Conservation (phyloP, 305 asterid species). For the Stenogyne calaminthoides region DNA sequence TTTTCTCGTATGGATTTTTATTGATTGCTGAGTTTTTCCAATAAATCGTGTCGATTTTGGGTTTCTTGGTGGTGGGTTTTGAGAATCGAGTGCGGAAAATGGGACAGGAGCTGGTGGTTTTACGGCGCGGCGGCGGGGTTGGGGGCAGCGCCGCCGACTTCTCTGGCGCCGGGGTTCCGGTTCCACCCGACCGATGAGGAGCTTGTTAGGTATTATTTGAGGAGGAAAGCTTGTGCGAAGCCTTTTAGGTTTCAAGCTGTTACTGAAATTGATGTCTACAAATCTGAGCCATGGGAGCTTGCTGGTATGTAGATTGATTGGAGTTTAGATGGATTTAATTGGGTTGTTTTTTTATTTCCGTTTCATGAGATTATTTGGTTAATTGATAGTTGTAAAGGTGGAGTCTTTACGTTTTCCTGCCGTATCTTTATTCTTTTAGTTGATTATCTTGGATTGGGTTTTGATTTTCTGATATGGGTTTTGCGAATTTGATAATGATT, state of each 20-base stretch:
- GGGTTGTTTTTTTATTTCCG: neutral
- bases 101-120: constrained; percentile 50
- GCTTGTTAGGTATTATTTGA: constrained; percentile 64
- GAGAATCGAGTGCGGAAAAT: constrained; percentile 23
- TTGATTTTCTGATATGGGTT: neutral
- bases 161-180: constrained; percentile 81
- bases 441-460: constrained; percentile 3
- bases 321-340: neutral
- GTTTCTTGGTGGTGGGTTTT: constrained; percentile 1
- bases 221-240: constrained; percentile 73
- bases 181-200: constrained; percentile 88
- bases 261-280: constrained; percentile 73
- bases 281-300: constrained; percentile 90
- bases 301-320: constrained; percentile 42
- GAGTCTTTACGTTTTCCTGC: constrained; percentile 17
- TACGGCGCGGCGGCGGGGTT: constrained; percentile 29
- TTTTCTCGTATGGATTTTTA: constrained; percentile 24
- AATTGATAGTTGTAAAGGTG: neutral
- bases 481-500: neutral
- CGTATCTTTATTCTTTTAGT: neutral
- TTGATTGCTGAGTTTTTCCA: constrained; percentile 21
- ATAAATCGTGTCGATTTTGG: constrained; percentile 15
- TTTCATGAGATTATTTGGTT: constrained; percentile 18
- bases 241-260: constrained; percentile 74
- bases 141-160: constrained; percentile 56